Evolutionary conservation across 805 yeast genomes (phyloP).

Genomic region (Nakazawaea anatomiae): DNA sequence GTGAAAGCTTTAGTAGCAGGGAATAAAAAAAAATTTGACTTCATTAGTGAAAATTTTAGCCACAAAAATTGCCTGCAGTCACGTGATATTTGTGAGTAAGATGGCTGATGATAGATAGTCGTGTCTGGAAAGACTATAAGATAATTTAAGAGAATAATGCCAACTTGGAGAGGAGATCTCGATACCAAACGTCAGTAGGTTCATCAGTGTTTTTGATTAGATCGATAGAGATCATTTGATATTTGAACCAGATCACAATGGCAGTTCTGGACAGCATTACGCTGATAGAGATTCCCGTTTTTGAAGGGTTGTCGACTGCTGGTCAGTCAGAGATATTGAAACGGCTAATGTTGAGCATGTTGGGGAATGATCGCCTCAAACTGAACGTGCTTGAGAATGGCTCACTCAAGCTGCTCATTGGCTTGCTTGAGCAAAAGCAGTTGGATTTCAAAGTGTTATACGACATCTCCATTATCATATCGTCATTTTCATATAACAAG

Average conservation of each 20-base stretch:
- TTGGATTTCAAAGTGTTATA: constrained; percentile 8
- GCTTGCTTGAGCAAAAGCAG: constrained; percentile 14
- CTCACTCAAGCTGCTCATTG: constrained; percentile 11
- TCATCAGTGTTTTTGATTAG: not conserved
- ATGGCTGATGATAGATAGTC: not conserved
- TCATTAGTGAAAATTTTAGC: not conserved
- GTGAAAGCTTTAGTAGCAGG: not conserved
- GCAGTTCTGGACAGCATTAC: not conserved
- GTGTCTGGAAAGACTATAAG: not conserved
- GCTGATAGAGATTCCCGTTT: not conserved
- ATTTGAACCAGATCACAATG: not conserved
- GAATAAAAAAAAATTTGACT: not conserved
- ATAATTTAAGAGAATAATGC: not conserved
- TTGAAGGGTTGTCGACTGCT: not conserved
- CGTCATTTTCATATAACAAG: constrained; percentile 21
- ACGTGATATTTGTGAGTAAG: not conserved
- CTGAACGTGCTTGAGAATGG: constrained; percentile 10
- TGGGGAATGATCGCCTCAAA: constrained; percentile 26
- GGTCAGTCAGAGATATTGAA: constrained; percentile 1
- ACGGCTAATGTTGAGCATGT: constrained; percentile 15
- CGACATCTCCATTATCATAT: constrained; percentile 20
- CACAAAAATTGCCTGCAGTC: not conserved
- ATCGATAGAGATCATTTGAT: not conserved
- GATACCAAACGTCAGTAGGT: too few relatives aligned
- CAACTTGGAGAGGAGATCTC: not conserved